A percentile compares a stretch with the other conserved stretches of the same genome.
phyloP scores from a whole-genome alignment of 2,329 filamentous ascomycete species.

The Pseudocercospora vitis region DNA sequence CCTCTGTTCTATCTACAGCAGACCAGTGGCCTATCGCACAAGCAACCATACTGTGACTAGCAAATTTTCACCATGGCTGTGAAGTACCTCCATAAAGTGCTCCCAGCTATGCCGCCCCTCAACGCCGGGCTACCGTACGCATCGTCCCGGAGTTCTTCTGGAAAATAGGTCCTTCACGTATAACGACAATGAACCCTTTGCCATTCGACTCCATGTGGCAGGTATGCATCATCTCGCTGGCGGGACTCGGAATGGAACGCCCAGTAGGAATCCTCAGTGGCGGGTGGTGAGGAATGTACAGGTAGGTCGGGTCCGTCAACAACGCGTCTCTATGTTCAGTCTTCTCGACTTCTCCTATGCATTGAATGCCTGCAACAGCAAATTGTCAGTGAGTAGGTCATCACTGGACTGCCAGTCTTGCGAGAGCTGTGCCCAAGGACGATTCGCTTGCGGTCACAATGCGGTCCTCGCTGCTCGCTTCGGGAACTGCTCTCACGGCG shows the following conservation, averaged over 20 bases:
- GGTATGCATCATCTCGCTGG: background rate
- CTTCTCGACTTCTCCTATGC: constrained; percentile 1
- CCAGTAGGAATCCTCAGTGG: constrained; percentile 6
- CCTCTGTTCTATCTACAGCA: no score
- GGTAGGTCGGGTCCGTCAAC: constrained; percentile 24
- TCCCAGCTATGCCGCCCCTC: no score
- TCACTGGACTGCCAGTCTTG: background rate
- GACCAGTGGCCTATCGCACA: no score
- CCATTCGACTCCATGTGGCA: constrained; percentile 14
- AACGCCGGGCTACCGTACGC: no score
- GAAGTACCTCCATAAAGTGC: no score
- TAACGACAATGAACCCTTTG: no score
- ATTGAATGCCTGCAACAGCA: background rate
- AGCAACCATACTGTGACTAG: no score
- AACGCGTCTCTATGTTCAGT: constrained; percentile 20
- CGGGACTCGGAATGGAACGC: constrained; percentile 15
- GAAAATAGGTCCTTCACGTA: no score
- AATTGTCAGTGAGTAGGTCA: constrained; percentile 2
- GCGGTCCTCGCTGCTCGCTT: constrained; percentile 29
- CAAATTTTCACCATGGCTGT: no score
- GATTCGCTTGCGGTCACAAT: constrained; percentile 20
- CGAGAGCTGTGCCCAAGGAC: background rate
- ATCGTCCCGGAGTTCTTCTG: no score
- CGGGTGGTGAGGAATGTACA: constrained; percentile 25
- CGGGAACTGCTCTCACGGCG: constrained; percentile 25